These are phyloP conservation scores for Chytriomyces sp. DNA, from an alignment of 192 early-diverging fungal species.

Conservation along the genomic window DNA sequence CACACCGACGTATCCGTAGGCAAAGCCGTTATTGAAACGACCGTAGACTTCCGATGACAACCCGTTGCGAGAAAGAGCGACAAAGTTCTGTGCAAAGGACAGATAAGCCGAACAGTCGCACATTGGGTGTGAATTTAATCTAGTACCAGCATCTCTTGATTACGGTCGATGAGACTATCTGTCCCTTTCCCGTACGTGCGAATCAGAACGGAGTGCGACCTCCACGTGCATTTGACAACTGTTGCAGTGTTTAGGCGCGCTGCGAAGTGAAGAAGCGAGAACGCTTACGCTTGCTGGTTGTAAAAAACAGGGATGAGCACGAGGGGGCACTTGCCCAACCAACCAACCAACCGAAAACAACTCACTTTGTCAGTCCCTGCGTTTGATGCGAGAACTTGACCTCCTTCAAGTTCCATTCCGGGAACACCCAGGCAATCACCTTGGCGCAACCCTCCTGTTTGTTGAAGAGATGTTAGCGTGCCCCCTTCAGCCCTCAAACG, in stretches of 20 bases:
- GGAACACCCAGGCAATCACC: slow-evolving; percentile 34
- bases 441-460: slow-evolving; percentile 18
- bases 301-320: background rate
- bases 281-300: slow-evolving; percentile 27
- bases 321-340: background rate
- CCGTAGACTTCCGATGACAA: slow-evolving; percentile 78
- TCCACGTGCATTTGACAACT: slow-evolving; percentile 28
- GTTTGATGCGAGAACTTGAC: slow-evolving; percentile 43
- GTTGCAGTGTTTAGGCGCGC: background rate
- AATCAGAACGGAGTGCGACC: slow-evolving; percentile 64
- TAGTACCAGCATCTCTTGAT: slow-evolving; percentile 79
- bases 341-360: background rate
- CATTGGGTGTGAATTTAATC: background rate
- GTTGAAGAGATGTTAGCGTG: background rate
- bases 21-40: slow-evolving; percentile 84
- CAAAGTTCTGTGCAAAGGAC: slow-evolving; percentile 68
- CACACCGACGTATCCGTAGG: slow-evolving; percentile 73
- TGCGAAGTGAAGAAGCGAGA: background rate
- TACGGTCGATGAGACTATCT: slow-evolving; percentile 86
- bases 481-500: no score
- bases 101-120: background rate
- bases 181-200: slow-evolving; percentile 88
- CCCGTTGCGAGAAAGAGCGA: slow-evolving; percentile 66
- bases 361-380: slow-evolving; percentile 54
- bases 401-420: slow-evolving; percentile 39